Evolutionary conservation across 108 stramenopile genomes (phyloP).

Genomic region (Nitzschia inconspicua): DNA sequence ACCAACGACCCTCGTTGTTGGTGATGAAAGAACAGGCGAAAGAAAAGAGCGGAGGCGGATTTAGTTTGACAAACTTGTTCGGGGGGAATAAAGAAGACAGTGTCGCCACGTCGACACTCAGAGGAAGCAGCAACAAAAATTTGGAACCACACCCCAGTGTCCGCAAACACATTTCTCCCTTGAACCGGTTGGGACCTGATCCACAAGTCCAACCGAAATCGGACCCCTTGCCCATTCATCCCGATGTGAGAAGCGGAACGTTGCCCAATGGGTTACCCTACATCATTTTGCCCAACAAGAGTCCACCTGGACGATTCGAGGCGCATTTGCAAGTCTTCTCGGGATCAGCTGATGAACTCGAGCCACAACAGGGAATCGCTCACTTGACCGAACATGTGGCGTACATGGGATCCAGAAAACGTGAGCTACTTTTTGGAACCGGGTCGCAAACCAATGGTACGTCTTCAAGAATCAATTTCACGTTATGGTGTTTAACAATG

Average conservation of each 20-base stretch:
- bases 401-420: constrained; percentile 96
- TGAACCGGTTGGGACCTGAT: constrained; percentile 68
- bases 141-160: constrained; percentile 76
- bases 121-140: constrained; percentile 19
- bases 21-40: constrained; percentile 10
- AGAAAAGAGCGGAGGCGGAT: constrained; percentile 10
- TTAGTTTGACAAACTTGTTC: constrained; percentile 42
- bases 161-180: constrained; percentile 80
- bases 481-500: neutral
- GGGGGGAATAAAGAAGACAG: neutral
- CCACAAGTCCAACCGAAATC: constrained; percentile 14
- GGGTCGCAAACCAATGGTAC: constrained; percentile 87
- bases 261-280: constrained; percentile 91
- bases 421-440: constrained; percentile 94
- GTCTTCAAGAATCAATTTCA: neutral
- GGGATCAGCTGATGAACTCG: constrained; percentile 90
- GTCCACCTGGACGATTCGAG: constrained; percentile 93
- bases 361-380: constrained; percentile 95
- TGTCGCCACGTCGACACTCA: constrained; percentile 13
- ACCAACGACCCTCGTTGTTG: neutral
- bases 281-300: constrained; percentile 91
- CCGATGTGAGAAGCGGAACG: constrained; percentile 61
- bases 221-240: constrained; percentile 73
- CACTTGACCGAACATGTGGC: constrained; percentile 98
- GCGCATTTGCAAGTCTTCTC: constrained; percentile 94